Percentiles rank a stretch among this genome's conserved stretches.
phyloP scores from a whole-genome alignment of 768 basidiomycete species.

The Boletus pseudo-olivaceus region DNA sequence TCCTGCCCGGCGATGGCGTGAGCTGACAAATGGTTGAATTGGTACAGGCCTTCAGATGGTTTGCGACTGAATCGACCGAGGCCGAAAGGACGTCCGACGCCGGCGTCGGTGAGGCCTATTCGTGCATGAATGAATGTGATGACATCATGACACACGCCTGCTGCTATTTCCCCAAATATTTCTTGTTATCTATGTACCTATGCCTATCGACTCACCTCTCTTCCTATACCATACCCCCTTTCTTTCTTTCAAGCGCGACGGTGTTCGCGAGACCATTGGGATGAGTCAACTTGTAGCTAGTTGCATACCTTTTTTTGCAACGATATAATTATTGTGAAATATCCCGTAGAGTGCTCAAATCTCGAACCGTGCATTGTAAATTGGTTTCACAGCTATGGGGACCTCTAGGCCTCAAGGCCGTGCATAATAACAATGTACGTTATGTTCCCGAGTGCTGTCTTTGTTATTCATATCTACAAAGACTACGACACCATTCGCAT shows the following conservation, averaged over 20 bases:
- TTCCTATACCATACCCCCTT: constrained; percentile 26
- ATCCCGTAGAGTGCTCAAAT: background rate
- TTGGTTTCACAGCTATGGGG: too few relatives aligned
- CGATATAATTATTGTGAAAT: background rate
- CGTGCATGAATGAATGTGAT: constrained; percentile 16
- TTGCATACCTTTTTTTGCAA: constrained; percentile 1
- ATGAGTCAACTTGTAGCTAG: constrained; percentile 3
- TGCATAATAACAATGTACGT: background rate
- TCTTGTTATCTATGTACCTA: constrained; percentile 30
- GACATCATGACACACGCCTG: background rate
- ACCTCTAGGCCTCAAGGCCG: too few relatives aligned
- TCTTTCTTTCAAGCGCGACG: background rate
- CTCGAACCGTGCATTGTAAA: background rate
- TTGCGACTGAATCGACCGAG: constrained; percentile 45
- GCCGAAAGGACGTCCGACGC: constrained; percentile 41
- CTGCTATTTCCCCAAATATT: background rate
- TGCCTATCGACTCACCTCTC: constrained; percentile 20
- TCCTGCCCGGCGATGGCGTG: background rate
- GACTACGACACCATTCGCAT: background rate
- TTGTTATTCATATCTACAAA: background rate
- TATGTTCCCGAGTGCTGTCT: background rate
- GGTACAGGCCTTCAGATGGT: constrained; percentile 37
- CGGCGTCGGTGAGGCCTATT: constrained; percentile 26
- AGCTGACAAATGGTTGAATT: background rate
- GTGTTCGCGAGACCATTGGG: background rate